Percentiles rank a stretch among this genome's conserved stretches.
These are phyloP conservation scores for Malassezia vespertilionis DNA, from an alignment of 1,284 basidiomycete species.

Conservation along the genomic window DNA sequence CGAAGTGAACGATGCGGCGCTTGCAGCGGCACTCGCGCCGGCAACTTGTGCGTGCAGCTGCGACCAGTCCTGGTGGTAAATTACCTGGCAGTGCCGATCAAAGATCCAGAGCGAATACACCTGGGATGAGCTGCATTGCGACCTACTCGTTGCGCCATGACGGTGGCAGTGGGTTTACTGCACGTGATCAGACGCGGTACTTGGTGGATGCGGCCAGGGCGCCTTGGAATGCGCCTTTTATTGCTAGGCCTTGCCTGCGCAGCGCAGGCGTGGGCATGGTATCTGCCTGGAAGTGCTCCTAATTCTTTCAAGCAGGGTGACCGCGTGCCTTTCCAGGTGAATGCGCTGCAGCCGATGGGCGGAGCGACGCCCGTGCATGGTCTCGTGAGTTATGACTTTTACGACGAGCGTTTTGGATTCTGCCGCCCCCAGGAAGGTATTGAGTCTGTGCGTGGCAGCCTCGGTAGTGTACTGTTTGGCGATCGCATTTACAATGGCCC, in stretches of 20 bases:
- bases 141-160: slow-evolving; percentile 11
- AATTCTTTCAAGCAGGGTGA: slow-evolving; percentile 44
- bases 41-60: slow-evolving; percentile 23
- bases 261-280: slow-evolving; percentile 26
- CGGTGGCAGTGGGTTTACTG: no score
- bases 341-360: slow-evolving; percentile 45
- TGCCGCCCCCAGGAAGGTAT: slow-evolving; percentile 69
- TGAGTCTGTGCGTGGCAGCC: slow-evolving; percentile 68
- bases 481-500: slow-evolving; percentile 87
- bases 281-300: slow-evolving; percentile 49
- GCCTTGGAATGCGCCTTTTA: not conserved
- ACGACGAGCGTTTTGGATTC: slow-evolving; percentile 73
- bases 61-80: slow-evolving; percentile 46
- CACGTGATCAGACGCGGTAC: slow-evolving; percentile 3
- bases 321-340: slow-evolving; percentile 45
- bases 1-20: slow-evolving; percentile 22
- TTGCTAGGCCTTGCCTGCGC: slow-evolving; percentile 1
- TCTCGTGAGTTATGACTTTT: slow-evolving; percentile 58
- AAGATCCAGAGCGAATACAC: slow-evolving; percentile 45
- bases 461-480: slow-evolving; percentile 88
- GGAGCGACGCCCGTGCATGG: slow-evolving; percentile 36
- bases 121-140: slow-evolving; percentile 12
- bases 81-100: slow-evolving; percentile 39
- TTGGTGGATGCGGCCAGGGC: not conserved
- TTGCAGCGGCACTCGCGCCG: slow-evolving; percentile 10